Evolutionary conservation across 495 filamentous ascomycete species (phyloP), one percentile per base, ranked within the genome.

Genomic region (Barbatosphaeria neglecta): DNA sequence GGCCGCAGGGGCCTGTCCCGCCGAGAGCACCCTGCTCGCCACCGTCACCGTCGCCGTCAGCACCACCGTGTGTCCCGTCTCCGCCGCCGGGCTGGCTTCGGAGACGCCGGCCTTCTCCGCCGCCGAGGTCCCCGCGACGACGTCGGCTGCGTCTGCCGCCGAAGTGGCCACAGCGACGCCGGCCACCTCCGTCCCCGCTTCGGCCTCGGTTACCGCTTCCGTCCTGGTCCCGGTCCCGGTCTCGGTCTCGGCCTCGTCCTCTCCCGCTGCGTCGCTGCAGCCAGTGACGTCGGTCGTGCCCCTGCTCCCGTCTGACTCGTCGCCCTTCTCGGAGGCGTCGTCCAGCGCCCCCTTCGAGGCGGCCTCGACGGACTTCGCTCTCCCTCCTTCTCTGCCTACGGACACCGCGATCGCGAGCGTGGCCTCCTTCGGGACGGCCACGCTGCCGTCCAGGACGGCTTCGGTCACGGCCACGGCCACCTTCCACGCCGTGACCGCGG

Each of bases 21-120:
- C 31, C 31, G 31, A 64, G 23, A 71, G 65, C 0, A 73, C 70
- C 27, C 58, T 54, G 16, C 60, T 74, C 0, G 50, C 64, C 16
- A 74, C 70, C n/a, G 64, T 64, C 10, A 73, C 64, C 9, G 63
- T 72, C 44, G 50, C 70, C 13, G 50, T 75, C 41, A 70, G 64
- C 11, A 76, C 74, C 19, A 77, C 73, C 22, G 57, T 74, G 43
- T 71, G 67, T 53, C 72, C 74, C 35, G 70, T 72, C 24, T 69
- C 71, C 5, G 56, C 55, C 16, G 52, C 57, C n/a, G n/a, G n/a
- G 48, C 50, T 46, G 23, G 19, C 48, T 24, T 35, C 53, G n/a
- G 53, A 54, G n/a, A 23, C 43, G 7, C 22, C 49, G 24, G 38
- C 53, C n/a, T 31, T 38, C 16, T 37, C 33, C 33, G 18, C 13